Percentiles rank a stretch among this genome's conserved stretches.
Evolutionary conservation across 2,329 filamentous ascomycete genomes (phyloP).

Genomic region (Raffaelea ambrosiae): DNA sequence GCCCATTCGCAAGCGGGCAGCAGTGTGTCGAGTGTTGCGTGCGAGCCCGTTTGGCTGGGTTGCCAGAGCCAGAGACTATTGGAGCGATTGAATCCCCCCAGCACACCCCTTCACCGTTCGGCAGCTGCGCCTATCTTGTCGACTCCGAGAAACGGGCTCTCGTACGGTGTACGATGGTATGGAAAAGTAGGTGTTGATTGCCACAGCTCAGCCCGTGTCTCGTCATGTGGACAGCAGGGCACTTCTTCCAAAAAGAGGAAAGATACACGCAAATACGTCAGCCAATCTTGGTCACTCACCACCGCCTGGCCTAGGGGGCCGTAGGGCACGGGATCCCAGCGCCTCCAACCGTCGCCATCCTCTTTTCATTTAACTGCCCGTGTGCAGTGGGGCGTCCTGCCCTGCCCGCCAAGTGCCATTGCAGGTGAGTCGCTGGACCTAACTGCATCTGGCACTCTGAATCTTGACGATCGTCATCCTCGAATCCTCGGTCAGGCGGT

Average conservation of each 20-base stretch:
- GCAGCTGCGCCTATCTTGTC: too few species aligned
- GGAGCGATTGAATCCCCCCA: too few species aligned
- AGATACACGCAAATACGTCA: not conserved
- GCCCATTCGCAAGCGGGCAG: not conserved
- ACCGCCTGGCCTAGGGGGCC: not conserved
- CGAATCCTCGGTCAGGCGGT: conserved; percentile 1
- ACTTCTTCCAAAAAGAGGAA: not conserved
- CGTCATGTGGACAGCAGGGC: too few species aligned
- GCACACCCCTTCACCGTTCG: too few species aligned
- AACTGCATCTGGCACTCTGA: conserved; percentile 5
- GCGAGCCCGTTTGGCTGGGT: too few species aligned
- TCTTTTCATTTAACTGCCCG: conserved; percentile 7
- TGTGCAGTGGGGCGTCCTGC: conserved; percentile 3
- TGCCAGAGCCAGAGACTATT: too few species aligned
- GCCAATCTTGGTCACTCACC: not conserved
- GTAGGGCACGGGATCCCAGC: not conserved
- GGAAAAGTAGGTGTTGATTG: too few species aligned
- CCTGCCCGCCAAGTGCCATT: not conserved
- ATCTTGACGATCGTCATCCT: not conserved
- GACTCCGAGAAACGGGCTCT: too few species aligned
- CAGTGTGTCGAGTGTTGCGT: too few species aligned
- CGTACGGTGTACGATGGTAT: too few species aligned
- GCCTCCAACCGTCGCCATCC: not conserved
- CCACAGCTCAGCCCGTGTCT: too few species aligned
- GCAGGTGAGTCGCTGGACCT: conserved; percentile 7